Base-by-base conservation (phyloP, 75 land plant genomes). In the Chamaecyparis obtusa region DNA sequence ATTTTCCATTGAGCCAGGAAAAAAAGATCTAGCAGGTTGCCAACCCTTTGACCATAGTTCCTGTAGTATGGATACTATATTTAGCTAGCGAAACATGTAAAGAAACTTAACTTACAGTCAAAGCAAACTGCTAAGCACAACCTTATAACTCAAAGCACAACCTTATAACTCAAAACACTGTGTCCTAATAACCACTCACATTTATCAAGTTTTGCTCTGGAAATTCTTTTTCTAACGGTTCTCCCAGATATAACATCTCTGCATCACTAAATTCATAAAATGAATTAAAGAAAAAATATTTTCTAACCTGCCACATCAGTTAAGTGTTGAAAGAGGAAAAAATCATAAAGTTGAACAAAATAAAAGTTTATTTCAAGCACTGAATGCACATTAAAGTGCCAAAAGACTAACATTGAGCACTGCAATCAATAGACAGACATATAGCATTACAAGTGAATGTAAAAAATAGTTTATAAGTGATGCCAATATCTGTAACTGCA, bases 211-310 rank as follows among this genome's bases (percentile, higher is more conserved):
- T 80, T 0, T 44, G 51, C 27, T 44, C 48, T 44, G 83, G 32
- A 44, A 9, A 9, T 13, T 80, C 83, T n/a, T 36, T 80, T 80
- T 44, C 83, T 44, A 80, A 30, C 3, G 83, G 24, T 41, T 79
- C 48, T 79, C 82, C 82, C 48, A 41, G 21, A 79, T 16, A 79
- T 41, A 79, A 79, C 46, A 39, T 79, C 41, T 79, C 82, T 79
- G 82, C 82, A 79, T 79, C 82, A 79, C 82, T 79, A 79, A 21
- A 79, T 43, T 79, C 82, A 79, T 79, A 79, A 79, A 79, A 79
- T 79, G 82, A 79, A 79, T 79, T 43, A 14, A 79, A 79, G 46
- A 79, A 39, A 79, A 39, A 46, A 39, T 24, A 79, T 79, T 16
- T 79, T 43, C 19, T 79, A 48, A 79, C 46, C 43, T 79, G n/a